phyloP scores from a whole-genome alignment of 768 basidiomycete species.

The Suillus variegatus region DNA sequence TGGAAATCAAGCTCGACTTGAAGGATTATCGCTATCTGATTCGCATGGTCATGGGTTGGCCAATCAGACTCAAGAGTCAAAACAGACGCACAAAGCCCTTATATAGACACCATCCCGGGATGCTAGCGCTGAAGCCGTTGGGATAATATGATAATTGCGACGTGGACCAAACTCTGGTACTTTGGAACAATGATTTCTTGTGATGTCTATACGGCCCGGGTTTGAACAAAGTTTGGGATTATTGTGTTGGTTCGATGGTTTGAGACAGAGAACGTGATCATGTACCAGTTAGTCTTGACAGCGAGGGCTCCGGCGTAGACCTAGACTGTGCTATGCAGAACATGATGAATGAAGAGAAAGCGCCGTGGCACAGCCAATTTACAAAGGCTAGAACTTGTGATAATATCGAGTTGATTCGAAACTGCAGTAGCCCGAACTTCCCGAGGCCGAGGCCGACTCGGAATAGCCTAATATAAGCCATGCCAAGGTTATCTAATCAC shows the following conservation, averaged over 20 bases:
- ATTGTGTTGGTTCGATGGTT: background rate
- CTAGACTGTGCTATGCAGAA: too few relatives aligned
- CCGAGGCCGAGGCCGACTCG: background rate
- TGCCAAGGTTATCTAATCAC: background rate
- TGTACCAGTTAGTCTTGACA: too few relatives aligned
- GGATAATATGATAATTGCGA: background rate
- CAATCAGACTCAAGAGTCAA: background rate
- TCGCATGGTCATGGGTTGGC: background rate
- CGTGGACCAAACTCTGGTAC: background rate
- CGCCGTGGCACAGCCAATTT: too few relatives aligned
- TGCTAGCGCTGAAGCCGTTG: too few relatives aligned
- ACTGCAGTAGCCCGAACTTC: too few relatives aligned
- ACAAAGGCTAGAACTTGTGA: too few relatives aligned
- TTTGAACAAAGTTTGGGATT: background rate
- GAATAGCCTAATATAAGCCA: background rate
- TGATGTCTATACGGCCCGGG: background rate
- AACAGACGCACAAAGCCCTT: background rate
- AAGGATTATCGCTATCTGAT: constrained; percentile 1
- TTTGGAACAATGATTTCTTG: background rate
- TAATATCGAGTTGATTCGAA: too few relatives aligned
- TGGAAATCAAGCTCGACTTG: background rate
- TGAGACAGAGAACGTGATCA: background rate
- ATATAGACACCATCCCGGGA: background rate
- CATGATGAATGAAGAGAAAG: too few relatives aligned
- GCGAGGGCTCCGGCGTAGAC: too few relatives aligned